Evolutionary conservation across 2,329 filamentous ascomycete genomes (phyloP).

Genomic region (Colletotrichum chrysophilum): DNA sequence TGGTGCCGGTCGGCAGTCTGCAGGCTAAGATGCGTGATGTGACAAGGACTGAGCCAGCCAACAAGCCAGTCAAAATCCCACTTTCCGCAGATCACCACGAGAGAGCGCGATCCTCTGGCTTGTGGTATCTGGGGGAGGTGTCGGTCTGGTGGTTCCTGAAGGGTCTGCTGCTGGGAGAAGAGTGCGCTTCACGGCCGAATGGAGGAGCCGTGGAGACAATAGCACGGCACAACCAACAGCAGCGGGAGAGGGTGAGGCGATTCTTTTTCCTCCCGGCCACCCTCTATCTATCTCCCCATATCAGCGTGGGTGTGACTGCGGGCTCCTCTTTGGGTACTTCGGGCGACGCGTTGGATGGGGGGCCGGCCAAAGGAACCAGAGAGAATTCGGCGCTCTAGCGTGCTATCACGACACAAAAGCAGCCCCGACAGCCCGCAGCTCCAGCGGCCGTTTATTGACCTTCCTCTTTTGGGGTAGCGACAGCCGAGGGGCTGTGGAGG

Average conservation of each 20-base stretch:
- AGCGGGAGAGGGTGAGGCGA: not conserved
- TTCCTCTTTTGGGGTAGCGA: conserved; percentile 22
- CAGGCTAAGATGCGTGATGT: conserved; percentile 9
- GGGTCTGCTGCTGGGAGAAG: not conserved
- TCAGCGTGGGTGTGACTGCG: not conserved
- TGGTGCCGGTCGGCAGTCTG: conserved; percentile 17
- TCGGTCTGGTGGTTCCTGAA: not conserved
- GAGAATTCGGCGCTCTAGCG: conserved; percentile 11
- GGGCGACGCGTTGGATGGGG: not conserved
- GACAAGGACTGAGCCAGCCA: conserved; percentile 5
- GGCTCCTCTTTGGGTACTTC: not conserved
- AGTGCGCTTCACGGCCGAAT: not conserved
- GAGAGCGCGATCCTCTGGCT: not conserved
- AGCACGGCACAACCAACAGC: not conserved
- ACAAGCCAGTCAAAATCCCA: conserved; percentile 9
- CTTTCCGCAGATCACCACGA: conserved; percentile 6
- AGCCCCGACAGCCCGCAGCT: conserved; percentile 2
- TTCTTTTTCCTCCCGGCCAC: not conserved
- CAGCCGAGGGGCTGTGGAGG: conserved; percentile 19
- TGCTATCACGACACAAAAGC: conserved; percentile 19
- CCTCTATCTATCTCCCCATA: not conserved
- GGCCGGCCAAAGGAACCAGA: conserved; percentile 2
- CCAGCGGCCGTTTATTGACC: conserved; percentile 19
- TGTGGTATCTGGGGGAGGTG: not conserved
- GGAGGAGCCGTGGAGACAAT: not conserved